Evolutionary conservation across 2,329 filamentous ascomycete species (phyloP).

Genomic region (Colletotrichum eleusines): DNA sequence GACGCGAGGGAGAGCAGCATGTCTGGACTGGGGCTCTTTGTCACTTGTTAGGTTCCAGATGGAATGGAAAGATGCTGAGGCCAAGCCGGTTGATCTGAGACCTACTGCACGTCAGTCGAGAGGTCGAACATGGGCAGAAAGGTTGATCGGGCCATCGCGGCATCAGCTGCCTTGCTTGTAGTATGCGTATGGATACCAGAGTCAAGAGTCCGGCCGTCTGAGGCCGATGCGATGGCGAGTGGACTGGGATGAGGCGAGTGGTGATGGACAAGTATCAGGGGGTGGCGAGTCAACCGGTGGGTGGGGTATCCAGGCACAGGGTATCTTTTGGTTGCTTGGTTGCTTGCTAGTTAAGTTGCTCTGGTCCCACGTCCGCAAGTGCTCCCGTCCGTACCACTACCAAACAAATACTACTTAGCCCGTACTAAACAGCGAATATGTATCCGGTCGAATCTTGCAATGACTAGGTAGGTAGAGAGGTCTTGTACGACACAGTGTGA

Average conservation of each 20-base stretch:
- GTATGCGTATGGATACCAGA: not conserved
- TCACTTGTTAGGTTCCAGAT: slow-evolving; percentile 40
- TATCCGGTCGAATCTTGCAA: not conserved
- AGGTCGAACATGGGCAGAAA: slow-evolving; percentile 4
- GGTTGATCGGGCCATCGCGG: not conserved
- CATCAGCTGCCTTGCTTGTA: too few relatives aligned
- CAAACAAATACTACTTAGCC: too few relatives aligned
- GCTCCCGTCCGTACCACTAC: not conserved
- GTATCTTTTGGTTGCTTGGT: not conserved
- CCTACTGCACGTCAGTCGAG: not conserved
- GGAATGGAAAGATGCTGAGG: slow-evolving; percentile 14
- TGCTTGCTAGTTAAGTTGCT: not conserved
- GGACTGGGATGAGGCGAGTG: not conserved
- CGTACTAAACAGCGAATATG: not conserved
- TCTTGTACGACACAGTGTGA: slow-evolving; percentile 27
- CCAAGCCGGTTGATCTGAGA: slow-evolving; percentile 1
- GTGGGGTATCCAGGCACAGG: slow-evolving; percentile 2
- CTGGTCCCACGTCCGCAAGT: not conserved
- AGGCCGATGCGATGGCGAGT: slow-evolving; percentile 2
- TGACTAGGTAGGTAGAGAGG: slow-evolving; percentile 9
- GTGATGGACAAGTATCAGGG: slow-evolving; percentile 13
- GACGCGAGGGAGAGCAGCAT: slow-evolving; percentile 15
- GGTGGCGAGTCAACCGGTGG: slow-evolving; percentile 27
- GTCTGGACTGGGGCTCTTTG: slow-evolving; percentile 34
- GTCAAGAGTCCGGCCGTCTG: not conserved